Base-by-base conservation (phyloP, 371 early-diverging fungal genomes). In the Choanephora cucurbitarum region DNA sequence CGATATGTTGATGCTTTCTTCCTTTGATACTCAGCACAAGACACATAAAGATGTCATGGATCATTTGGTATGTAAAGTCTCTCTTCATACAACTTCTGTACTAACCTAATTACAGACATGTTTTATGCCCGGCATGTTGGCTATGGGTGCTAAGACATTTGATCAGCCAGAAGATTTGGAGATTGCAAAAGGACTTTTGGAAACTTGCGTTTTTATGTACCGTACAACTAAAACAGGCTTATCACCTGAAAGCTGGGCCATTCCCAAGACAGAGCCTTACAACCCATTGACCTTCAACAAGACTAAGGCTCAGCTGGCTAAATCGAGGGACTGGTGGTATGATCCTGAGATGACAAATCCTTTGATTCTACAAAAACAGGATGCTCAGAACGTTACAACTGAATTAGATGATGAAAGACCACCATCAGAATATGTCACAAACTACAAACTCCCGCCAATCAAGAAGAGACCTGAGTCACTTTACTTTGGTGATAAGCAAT, bases 91-190 rank as follows among this genome's bases (percentile, higher is more conserved):
- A 18, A 7, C 7, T 28, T 28, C 5, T 28, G 28, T 28, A 28
- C 28, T 28, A 7, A 28, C 28, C 3, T 7, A 28, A 31, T 13
- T 44, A 11, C 46, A 81, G 73, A 73, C 80, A 0, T 88, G 88
- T 56, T 90, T 88, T 60, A 76, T 83, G 5, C 85, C 83, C 11
- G 89, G 89, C 19, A 84, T 88, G 75, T 62, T 91, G 22, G 79
- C 84, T 0, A 69, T 84, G 49, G 87, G 85, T 4, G 63, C 84
- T 22, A 59, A 65, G 23, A 80, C 71, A 40, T 73, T 75, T 39
- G 61, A 77, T 37, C 58, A 69, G 19, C 77, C 76, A 13, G 60
- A 75, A 15, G 73, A 78, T 41, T 22, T 76, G 55, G 49, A 54
- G 0, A 60, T 81, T 41, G 82, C 76, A 4, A 68, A 68, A 28